Conservation (phyloP, 306 rosid species). For the Inga leiocalycina region DNA sequence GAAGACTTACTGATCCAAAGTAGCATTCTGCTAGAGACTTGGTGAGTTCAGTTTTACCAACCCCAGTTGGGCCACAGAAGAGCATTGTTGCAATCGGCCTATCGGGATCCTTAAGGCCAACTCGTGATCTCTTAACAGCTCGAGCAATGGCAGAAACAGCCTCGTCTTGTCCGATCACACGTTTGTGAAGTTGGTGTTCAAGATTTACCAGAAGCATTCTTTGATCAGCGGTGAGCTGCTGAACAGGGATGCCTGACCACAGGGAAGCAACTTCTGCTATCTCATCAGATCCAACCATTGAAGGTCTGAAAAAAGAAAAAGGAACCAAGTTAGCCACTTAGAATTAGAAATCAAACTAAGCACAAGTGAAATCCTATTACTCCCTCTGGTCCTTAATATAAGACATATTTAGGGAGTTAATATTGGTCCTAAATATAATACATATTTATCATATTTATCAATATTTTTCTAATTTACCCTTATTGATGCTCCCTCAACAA, state of each 20-base stretch:
- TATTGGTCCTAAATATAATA: no score
- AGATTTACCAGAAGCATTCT: slow-evolving; percentile 58
- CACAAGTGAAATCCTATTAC: slow-evolving; percentile 5
- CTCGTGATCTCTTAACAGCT: slow-evolving; percentile 79
- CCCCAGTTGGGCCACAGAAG: slow-evolving; percentile 89
- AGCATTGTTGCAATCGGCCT: slow-evolving; percentile 82
- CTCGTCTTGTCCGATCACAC: slow-evolving; percentile 83
- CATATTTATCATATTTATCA: no score
- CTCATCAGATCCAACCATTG: slow-evolving; percentile 62
- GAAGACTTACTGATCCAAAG: slow-evolving; percentile 75
- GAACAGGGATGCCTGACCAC: slow-evolving; percentile 86
- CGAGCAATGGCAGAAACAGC: slow-evolving; percentile 76
- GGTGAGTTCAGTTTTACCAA: slow-evolving; percentile 87
- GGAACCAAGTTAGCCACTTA: slow-evolving; percentile 31
- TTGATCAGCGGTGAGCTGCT: slow-evolving; percentile 79
- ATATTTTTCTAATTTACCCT: no score
- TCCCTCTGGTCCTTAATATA: no score
- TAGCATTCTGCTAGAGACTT: slow-evolving; percentile 74
- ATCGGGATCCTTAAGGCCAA: slow-evolving; percentile 75
- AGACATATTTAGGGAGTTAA: no score
- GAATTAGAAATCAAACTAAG: slow-evolving; percentile 36
- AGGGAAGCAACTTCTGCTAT: slow-evolving; percentile 80
- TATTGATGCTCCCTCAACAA: no score
- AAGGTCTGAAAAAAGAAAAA: slow-evolving; percentile 46
- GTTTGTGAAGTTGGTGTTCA: slow-evolving; percentile 64